Percentiles rank a stretch among this genome's conserved stretches.
Evolutionary conservation across 2,329 filamentous ascomycete species (phyloP).

Genomic region (Trichoderma sp.): DNA sequence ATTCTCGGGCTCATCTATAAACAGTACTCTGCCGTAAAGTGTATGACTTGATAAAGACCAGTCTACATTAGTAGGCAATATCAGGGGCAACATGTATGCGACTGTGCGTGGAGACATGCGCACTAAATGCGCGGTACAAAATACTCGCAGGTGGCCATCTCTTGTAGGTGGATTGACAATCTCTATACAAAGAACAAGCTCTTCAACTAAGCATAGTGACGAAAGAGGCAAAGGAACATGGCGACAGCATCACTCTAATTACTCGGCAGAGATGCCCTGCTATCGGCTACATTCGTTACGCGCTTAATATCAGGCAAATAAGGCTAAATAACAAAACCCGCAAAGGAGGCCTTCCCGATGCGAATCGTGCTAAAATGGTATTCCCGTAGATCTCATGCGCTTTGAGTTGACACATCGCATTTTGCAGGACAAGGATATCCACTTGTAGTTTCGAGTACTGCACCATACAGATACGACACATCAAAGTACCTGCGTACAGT

Average conservation of each 20-base stretch:
- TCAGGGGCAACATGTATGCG: slow-evolving; percentile 7
- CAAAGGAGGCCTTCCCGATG: slow-evolving; percentile 15
- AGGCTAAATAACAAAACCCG: slow-evolving; percentile 1
- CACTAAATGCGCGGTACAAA: background rate
- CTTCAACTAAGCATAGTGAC: background rate
- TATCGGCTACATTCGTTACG: background rate
- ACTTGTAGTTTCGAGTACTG: background rate
- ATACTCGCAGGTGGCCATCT: background rate
- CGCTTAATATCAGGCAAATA: background rate
- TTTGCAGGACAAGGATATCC: slow-evolving; percentile 2
- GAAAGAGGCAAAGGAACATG: background rate
- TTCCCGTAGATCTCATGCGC: slow-evolving; percentile 16
- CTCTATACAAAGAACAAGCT: background rate
- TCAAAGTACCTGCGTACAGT: background rate
- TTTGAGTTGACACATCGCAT: slow-evolving; percentile 12
- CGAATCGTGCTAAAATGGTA: slow-evolving; percentile 6
- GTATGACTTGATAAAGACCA: background rate
- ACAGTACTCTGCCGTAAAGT: background rate
- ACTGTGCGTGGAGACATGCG: background rate
- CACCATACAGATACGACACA: background rate
- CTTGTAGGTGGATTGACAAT: background rate
- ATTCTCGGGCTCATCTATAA: slow-evolving; percentile 3
- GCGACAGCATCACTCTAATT: slow-evolving; percentile 1
- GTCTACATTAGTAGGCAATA: no score
- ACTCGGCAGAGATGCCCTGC: background rate